Percentiles rank a stretch among this genome's conserved stretches.
phyloP scores from a whole-genome alignment of 2,329 filamentous ascomycete genomes.

The Scytalidium sp. region DNA sequence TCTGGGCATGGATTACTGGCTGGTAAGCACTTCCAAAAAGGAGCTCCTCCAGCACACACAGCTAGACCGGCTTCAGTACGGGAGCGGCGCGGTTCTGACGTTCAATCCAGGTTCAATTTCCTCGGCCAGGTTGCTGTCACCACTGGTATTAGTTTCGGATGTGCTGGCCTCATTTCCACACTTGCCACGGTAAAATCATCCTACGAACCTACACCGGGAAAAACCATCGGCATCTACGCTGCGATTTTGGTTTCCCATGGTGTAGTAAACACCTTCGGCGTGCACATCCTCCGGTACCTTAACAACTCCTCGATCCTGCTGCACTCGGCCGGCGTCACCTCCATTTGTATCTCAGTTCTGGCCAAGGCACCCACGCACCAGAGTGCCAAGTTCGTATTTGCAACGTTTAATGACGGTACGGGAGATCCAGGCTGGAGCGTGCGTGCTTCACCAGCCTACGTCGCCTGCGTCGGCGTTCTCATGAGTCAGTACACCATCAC shows the following conservation, averaged over 20 bases:
- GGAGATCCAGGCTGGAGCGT: slow-evolving; percentile 49
- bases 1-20: slow-evolving; percentile 45
- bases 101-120: slow-evolving; percentile 38
- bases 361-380: slow-evolving; percentile 56
- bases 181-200: slow-evolving; percentile 40
- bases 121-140: slow-evolving; percentile 47
- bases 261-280: slow-evolving; percentile 55
- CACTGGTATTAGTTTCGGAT: slow-evolving; percentile 44
- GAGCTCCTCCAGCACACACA: neutral
- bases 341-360: slow-evolving; percentile 52
- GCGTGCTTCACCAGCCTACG: slow-evolving; percentile 50
- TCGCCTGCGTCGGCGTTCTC: slow-evolving; percentile 50
- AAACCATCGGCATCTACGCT: slow-evolving; percentile 57
- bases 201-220: slow-evolving; percentile 40
- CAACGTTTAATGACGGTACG: slow-evolving; percentile 50
- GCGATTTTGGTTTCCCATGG: slow-evolving; percentile 53
- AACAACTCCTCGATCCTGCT: slow-evolving; percentile 55
- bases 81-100: neutral
- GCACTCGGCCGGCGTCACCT: slow-evolving; percentile 49
- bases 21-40: slow-evolving; percentile 25
- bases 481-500: slow-evolving; percentile 54
- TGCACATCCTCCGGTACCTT: slow-evolving; percentile 50
- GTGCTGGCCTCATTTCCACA: slow-evolving; percentile 42
- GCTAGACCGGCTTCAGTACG: neutral
- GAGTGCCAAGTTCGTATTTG: slow-evolving; percentile 53